A percentile compares a stretch with the other conserved stretches of the same genome.
Evolutionary conservation across 1,284 basidiomycete species (phyloP).

Genomic region (Austropuccinia psidii): DNA sequence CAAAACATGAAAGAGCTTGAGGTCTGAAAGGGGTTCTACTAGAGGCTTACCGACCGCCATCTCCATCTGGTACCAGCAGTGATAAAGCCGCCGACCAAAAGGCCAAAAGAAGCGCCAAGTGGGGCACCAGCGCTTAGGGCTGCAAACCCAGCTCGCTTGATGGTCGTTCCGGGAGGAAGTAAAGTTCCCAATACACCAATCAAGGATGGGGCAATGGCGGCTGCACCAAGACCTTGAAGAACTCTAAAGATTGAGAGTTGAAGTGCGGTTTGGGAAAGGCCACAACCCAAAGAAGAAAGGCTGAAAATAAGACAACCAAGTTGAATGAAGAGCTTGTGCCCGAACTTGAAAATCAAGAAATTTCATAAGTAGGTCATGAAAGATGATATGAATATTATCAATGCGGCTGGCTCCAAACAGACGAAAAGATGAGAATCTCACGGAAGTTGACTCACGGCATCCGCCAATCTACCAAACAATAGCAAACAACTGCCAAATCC

Average conservation of each 20-base stretch:
- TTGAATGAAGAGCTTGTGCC: constrained; percentile 22
- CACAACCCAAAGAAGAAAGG: constrained; percentile 3
- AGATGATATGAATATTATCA: too few species aligned
- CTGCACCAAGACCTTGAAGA: constrained; percentile 28
- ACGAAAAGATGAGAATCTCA: not conserved
- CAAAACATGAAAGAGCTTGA: not conserved
- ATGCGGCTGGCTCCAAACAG: too few species aligned
- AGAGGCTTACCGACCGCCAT: constrained; percentile 20
- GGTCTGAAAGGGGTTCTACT: not conserved
- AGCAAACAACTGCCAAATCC: constrained; percentile 11
- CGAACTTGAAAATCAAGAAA: constrained; percentile 13
- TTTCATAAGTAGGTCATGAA: too few species aligned
- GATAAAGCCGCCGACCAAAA: constrained; percentile 24
- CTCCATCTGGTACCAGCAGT: not conserved
- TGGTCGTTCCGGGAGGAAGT: not conserved
- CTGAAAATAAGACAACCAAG: not conserved
- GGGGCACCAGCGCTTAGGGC: constrained; percentile 25
- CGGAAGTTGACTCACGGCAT: constrained; percentile 4
- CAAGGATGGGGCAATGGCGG: constrained; percentile 20
- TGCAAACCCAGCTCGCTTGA: constrained; percentile 20
- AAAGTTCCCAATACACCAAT: constrained; percentile 14
- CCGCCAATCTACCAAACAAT: constrained; percentile 24
- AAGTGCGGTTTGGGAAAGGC: not conserved
- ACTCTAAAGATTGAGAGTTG: constrained; percentile 27
- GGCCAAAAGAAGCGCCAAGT: constrained; percentile 17